Conservation (phyloP, 768 basidiomycete species). For the Leccinum uliginosum region DNA sequence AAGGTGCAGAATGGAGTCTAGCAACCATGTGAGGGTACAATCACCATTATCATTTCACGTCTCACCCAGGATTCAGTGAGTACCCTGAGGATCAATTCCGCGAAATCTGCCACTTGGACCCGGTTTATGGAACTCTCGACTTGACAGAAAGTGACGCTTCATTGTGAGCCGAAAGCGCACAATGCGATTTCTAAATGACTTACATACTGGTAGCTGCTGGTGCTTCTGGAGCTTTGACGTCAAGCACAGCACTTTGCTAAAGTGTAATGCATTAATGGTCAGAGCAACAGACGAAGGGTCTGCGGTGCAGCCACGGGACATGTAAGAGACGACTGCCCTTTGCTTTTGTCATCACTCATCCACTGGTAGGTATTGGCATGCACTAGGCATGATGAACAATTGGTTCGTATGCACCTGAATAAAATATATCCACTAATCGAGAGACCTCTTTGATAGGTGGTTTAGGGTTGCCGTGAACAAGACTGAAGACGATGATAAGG, state of each 20-base stretch:
- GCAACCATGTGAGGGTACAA: conserved; percentile 31
- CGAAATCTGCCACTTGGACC: conserved; percentile 30
- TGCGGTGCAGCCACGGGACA: conserved; percentile 47
- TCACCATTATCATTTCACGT: not conserved
- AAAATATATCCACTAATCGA: not conserved
- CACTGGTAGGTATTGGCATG: conserved; percentile 40
- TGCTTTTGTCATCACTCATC: conserved; percentile 3
- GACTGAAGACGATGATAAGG: conserved; percentile 22
- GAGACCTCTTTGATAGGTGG: conserved; percentile 36
- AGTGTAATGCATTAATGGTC: conserved; percentile 40
- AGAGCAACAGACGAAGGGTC: conserved; percentile 53
- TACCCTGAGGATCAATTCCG: conserved; percentile 54
- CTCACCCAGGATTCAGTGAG: conserved; percentile 18
- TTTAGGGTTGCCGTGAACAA: conserved; percentile 50
- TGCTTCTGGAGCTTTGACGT: conserved; percentile 51
- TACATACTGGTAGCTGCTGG: conserved; percentile 40
- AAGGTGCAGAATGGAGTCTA: conserved; percentile 46
- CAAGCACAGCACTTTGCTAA: conserved; percentile 29
- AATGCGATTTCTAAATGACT: not conserved
- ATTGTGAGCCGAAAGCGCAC: conserved; percentile 31
- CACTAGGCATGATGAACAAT: conserved; percentile 61
- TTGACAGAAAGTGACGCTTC: conserved; percentile 45
- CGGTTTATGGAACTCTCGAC: conserved; percentile 48
- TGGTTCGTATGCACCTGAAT: conserved; percentile 13
- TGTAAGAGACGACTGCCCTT: conserved; percentile 31